A percentile compares a stretch with the other conserved stretches of the same genome.
These are phyloP conservation scores for Fusarium falciforme DNA, from an alignment of 2,329 filamentous ascomycete genomes.

Conservation along the genomic window DNA sequence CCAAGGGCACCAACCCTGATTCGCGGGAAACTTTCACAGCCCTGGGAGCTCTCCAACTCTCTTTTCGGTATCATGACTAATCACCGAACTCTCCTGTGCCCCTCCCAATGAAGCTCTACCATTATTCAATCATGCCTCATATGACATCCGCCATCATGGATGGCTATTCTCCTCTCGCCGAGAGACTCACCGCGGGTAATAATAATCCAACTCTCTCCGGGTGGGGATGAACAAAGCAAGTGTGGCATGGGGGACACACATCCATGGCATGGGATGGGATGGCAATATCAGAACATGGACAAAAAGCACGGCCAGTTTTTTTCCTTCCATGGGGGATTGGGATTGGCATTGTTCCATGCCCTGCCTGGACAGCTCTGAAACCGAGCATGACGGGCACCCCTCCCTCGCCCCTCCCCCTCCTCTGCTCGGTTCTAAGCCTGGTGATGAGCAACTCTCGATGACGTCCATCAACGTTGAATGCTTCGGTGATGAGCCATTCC, in stretches of 20 bases:
- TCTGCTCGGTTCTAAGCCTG: neutral
- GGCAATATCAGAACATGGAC: neutral
- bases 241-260: neutral
- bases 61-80: slow-evolving; percentile 16
- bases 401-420: neutral
- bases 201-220: neutral
- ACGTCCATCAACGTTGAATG: slow-evolving; percentile 24
- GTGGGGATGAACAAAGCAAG: neutral
- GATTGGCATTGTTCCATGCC: slow-evolving; percentile 15
- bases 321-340: slow-evolving; percentile 18
- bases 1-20: slow-evolving; percentile 44
- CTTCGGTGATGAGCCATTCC: slow-evolving; percentile 2
- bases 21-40: slow-evolving; percentile 13
- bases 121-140: neutral
- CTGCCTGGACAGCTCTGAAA: slow-evolving; percentile 23
- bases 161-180: slow-evolving; percentile 5
- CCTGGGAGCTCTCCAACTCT: neutral
- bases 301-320: slow-evolving; percentile 13
- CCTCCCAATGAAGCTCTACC: slow-evolving; percentile 17
- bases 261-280: neutral
- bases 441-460: slow-evolving; percentile 28
- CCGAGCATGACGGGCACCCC: slow-evolving; percentile 7
- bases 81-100: slow-evolving; percentile 12
- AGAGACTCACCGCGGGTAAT: slow-evolving; percentile 9
- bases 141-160: neutral